Conservation (phyloP, 306 rosid species). For the Cyamopsis tetragonoloba region DNA sequence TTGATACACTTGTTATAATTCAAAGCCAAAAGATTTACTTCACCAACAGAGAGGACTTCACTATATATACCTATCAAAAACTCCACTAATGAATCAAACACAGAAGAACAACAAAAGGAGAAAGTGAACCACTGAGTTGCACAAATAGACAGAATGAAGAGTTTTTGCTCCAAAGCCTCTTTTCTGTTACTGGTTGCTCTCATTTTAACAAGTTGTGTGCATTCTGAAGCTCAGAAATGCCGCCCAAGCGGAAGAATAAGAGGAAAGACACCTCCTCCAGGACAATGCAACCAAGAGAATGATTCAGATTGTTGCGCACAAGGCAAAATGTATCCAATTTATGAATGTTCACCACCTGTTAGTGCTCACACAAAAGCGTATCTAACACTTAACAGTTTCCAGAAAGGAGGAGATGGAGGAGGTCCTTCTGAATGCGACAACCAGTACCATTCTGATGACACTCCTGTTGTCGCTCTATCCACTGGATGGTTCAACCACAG, state of each 20-base stretch:
- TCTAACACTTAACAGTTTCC: slow-evolving; percentile 42
- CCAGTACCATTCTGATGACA: slow-evolving; percentile 30
- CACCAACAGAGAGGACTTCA: no score
- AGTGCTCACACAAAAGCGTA: slow-evolving; percentile 26
- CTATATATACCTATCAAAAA: slow-evolving; percentile 1
- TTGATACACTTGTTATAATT: no score
- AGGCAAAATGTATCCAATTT: slow-evolving; percentile 34
- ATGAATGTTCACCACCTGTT: slow-evolving; percentile 37
- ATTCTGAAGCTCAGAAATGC: slow-evolving; percentile 24
- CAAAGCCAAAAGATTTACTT: no score
- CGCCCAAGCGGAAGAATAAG: slow-evolving; percentile 13
- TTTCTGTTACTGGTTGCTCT: not conserved
- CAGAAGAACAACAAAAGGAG: not conserved
- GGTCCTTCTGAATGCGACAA: slow-evolving; percentile 45
- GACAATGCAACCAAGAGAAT: slow-evolving; percentile 40
- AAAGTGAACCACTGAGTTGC: not conserved
- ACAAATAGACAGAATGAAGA: no score
- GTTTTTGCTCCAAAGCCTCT: not conserved
- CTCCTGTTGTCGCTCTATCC: slow-evolving; percentile 34
- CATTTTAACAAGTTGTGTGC: not conserved
- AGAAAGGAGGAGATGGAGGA: slow-evolving; percentile 44
- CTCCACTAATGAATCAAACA: not conserved
- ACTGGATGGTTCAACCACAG: slow-evolving; percentile 41
- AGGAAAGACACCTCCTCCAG: slow-evolving; percentile 27
- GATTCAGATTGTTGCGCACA: slow-evolving; percentile 35